phyloP scores from a whole-genome alignment of 192 early-diverging fungal genomes.

The Backusella liffmaniae region DNA sequence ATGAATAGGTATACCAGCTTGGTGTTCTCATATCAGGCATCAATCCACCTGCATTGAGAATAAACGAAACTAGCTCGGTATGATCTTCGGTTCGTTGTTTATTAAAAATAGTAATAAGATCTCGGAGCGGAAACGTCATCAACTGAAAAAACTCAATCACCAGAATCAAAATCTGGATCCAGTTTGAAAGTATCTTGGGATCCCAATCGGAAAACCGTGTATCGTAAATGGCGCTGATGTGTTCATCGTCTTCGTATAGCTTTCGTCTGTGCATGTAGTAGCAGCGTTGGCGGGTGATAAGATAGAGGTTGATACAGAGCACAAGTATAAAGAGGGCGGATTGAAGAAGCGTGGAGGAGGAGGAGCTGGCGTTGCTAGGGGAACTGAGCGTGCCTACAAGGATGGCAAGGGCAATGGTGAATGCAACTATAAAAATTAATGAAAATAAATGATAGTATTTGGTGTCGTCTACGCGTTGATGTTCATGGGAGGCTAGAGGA shows the following conservation, averaged over 20 bases:
- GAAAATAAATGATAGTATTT: conserved; percentile 36
- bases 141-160: conserved; percentile 80
- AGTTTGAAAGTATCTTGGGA: conserved; percentile 53
- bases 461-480: conserved; percentile 27
- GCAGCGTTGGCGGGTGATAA: conserved; percentile 35
- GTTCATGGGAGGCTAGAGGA: conserved; percentile 24
- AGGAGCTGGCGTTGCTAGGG: not conserved
- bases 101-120: conserved; percentile 49
- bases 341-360: conserved; percentile 15
- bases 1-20: conserved; percentile 48
- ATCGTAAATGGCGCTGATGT: conserved; percentile 36
- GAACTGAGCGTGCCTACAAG: conserved; percentile 28
- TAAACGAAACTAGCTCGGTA: conserved; percentile 52
- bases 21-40: conserved; percentile 52
- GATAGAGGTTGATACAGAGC: conserved; percentile 39
- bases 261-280: conserved; percentile 35
- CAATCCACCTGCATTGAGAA: conserved; percentile 53
- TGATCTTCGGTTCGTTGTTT: conserved; percentile 25
- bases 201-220: conserved; percentile 34
- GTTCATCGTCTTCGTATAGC: conserved; percentile 32
- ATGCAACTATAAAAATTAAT: conserved; percentile 24
- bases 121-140: conserved; percentile 74
- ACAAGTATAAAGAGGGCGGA: conserved; percentile 33
- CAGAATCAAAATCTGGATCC: conserved; percentile 69
- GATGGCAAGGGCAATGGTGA: conserved; percentile 25